phyloP scores from a whole-genome alignment of 805 yeast genomes.

The Metschnikowia bowlesiae region DNA sequence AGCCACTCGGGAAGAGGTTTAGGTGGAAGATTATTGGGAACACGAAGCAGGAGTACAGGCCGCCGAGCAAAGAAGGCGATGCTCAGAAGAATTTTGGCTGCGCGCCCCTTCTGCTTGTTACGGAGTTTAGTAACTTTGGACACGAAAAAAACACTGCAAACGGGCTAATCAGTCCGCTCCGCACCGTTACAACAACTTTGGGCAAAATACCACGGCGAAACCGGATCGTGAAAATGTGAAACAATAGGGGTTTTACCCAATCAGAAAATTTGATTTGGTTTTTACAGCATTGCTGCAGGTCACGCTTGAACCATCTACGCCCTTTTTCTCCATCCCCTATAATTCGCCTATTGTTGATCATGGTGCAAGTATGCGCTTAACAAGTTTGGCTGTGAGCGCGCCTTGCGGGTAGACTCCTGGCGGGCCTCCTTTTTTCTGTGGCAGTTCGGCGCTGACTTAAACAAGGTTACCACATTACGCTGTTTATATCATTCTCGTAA shows the following conservation, averaged over 20 bases:
- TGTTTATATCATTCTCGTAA: too few relatives aligned
- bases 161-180: background rate
- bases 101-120: background rate
- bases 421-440: background rate
- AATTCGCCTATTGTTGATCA: background rate
- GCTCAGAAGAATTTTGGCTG: background rate
- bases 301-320: background rate
- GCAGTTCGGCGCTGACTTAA: background rate
- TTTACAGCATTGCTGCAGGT: background rate
- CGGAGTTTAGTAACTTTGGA: background rate
- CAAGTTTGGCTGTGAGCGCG: background rate
- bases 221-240: background rate
- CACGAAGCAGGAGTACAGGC: background rate
- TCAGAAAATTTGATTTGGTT: background rate
- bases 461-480: too few relatives aligned
- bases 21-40: too few relatives aligned
- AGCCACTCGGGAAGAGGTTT: too few relatives aligned
- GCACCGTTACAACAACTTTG: background rate
- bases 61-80: background rate
- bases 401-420: slow-evolving; percentile 2
- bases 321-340: background rate
- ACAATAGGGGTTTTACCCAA: background rate
- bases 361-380: slow-evolving; percentile 2
- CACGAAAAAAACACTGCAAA: slow-evolving; percentile 1
- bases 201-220: background rate